These are phyloP conservation scores for Aspergillus panamensis DNA, from an alignment of 495 filamentous ascomycete genomes.

Conservation along the genomic window DNA sequence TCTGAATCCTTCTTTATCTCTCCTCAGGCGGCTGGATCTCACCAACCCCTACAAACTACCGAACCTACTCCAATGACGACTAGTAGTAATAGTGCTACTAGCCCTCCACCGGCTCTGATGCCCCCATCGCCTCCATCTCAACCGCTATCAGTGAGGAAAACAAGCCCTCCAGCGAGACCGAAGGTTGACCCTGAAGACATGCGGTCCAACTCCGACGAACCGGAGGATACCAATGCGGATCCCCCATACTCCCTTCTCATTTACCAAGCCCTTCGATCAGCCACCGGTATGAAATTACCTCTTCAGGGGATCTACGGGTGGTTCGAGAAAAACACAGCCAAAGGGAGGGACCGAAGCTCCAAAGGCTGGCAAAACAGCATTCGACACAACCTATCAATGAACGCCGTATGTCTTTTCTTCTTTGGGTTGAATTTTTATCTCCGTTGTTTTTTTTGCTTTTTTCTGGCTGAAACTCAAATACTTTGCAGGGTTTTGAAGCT, in stretches of 20 bases:
- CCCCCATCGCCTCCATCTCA: conserved; percentile 28
- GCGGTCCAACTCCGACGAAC: conserved; percentile 20
- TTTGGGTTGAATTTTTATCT: conserved; percentile 7
- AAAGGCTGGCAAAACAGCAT: conserved; percentile 98
- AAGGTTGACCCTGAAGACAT: conserved; percentile 18
- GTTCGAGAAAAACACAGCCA: conserved; percentile 79
- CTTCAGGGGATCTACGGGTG: conserved; percentile 88
- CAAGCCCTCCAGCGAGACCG: conserved; percentile 15
- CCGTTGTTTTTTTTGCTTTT: conserved; percentile 4
- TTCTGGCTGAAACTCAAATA: conserved; percentile 14
- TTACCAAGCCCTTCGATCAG: conserved; percentile 66
- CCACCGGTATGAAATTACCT: conserved; percentile 62
- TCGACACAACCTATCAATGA: conserved; percentile 96
- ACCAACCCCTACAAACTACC: conserved; percentile 7
- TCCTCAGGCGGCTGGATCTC: conserved; percentile 9
- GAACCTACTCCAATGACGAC: conserved; percentile 1
- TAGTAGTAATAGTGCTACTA: conserved; percentile 1
- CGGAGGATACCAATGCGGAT: conserved; percentile 39
- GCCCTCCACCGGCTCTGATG: conserved; percentile 9
- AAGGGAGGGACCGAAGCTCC: conserved; percentile 56
- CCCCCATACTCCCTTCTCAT: conserved; percentile 84
- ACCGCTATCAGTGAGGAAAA: conserved; percentile 16
- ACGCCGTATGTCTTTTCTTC: conserved; percentile 60
- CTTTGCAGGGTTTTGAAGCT: conserved; percentile 60
- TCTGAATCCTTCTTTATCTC: conserved; percentile 9